These are phyloP conservation scores for Funneliformis geosporum DNA, from an alignment of 192 early-diverging fungal species.

Conservation along the genomic window DNA sequence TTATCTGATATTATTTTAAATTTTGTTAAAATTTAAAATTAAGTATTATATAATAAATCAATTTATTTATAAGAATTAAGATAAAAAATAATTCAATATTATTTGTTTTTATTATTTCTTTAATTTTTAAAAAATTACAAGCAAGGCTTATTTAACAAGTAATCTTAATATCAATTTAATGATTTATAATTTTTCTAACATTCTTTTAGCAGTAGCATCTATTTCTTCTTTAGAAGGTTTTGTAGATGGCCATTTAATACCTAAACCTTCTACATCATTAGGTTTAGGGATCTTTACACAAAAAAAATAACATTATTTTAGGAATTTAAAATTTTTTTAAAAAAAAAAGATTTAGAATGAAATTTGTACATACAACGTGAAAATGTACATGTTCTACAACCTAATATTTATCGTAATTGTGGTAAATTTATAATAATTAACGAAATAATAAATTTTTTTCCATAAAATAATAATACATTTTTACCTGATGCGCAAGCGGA, in stretches of 20 bases:
- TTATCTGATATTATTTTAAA: no score
- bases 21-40: no score
- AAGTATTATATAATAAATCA: no score
- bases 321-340: background rate
- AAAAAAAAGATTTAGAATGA: background rate
- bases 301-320: background rate
- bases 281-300: conserved; percentile 28
- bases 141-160: no score
- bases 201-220: background rate
- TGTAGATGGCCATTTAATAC: conserved; percentile 11
- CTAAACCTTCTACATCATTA: conserved; percentile 12
- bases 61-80: no score
- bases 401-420: conserved; percentile 48
- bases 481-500: conserved; percentile 57
- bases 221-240: background rate
- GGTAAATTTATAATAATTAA: conserved; percentile 6
- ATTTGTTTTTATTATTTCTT: no score
- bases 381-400: conserved; percentile 93
- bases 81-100: no score
- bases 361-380: conserved; percentile 57
- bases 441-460: background rate
- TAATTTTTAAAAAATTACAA: no score
- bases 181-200: background rate
- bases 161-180: no score
- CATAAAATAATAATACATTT: background rate